These are phyloP conservation scores for Lodderomyces theae DNA, from an alignment of 1,139 yeast genomes.

Conservation along the genomic window DNA sequence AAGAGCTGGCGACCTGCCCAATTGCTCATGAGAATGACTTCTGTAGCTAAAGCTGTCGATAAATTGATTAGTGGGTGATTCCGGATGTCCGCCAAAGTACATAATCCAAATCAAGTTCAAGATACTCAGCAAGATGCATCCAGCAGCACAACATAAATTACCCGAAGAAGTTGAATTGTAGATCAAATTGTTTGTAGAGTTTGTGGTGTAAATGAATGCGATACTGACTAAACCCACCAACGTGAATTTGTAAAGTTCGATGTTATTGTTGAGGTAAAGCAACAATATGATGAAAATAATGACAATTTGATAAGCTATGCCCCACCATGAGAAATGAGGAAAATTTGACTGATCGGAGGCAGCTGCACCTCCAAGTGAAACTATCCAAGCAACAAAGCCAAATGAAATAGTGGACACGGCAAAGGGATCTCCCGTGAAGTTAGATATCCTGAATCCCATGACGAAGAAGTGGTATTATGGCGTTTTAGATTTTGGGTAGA, in stretches of 20 bases:
- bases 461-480: neutral
- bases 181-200: slow-evolving; percentile 76
- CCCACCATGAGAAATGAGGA: slow-evolving; percentile 97
- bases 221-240: slow-evolving; percentile 55
- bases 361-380: slow-evolving; percentile 84
- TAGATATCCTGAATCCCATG: slow-evolving; percentile 46
- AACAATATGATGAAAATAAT: slow-evolving; percentile 54
- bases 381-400: slow-evolving; percentile 71
- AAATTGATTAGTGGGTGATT: slow-evolving; percentile 76
- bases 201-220: slow-evolving; percentile 80
- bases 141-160: slow-evolving; percentile 86
- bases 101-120: slow-evolving; percentile 79
- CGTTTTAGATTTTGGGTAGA: neutral
- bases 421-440: slow-evolving; percentile 66
- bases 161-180: slow-evolving; percentile 63
- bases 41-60: slow-evolving; percentile 68
- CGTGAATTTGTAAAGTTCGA: slow-evolving; percentile 70
- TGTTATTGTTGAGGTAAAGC: slow-evolving; percentile 63
- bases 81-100: slow-evolving; percentile 81
- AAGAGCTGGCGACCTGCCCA: slow-evolving; percentile 6
- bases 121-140: slow-evolving; percentile 79
- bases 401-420: slow-evolving; percentile 65
- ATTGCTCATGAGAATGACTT: slow-evolving; percentile 25
- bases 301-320: slow-evolving; percentile 75
- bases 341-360: slow-evolving; percentile 52